phyloP scores from a whole-genome alignment of 345 rosid species.

The Heritiera littoralis region DNA sequence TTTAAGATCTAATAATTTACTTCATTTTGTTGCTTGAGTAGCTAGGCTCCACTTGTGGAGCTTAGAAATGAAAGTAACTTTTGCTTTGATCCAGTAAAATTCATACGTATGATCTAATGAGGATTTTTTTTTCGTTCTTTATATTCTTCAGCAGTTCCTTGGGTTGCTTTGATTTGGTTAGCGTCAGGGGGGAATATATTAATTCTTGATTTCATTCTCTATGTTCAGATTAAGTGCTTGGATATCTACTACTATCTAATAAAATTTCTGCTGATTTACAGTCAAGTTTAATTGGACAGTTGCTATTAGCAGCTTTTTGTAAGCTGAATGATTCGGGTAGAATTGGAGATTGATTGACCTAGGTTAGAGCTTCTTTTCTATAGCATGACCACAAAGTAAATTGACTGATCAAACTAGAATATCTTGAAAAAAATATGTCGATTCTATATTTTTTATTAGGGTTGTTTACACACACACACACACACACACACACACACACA shows the following conservation, averaged over 20 bases:
- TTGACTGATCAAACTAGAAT: background rate
- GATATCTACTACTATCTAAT: background rate
- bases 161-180: background rate
- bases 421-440: too few species aligned
- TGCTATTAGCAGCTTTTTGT: background rate
- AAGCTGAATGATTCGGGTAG: constrained; percentile 4
- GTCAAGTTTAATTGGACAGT: background rate
- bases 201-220: background rate
- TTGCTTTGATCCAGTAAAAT: too few species aligned
- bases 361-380: background rate
- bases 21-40: constrained; percentile 1
- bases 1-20: background rate
- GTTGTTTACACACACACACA: too few species aligned
- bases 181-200: background rate
- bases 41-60: constrained; percentile 11
- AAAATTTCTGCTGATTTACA: background rate
- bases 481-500: too few species aligned
- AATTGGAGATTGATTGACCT: background rate
- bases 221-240: background rate
- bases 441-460: too few species aligned
- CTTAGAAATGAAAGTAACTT: background rate
- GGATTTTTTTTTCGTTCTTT: background rate
- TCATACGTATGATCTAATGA: too few species aligned
- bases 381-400: background rate
- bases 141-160: background rate